These are phyloP conservation scores for Cercospora sp. DNA, from an alignment of 2,329 filamentous ascomycete genomes.

Conservation along the genomic window DNA sequence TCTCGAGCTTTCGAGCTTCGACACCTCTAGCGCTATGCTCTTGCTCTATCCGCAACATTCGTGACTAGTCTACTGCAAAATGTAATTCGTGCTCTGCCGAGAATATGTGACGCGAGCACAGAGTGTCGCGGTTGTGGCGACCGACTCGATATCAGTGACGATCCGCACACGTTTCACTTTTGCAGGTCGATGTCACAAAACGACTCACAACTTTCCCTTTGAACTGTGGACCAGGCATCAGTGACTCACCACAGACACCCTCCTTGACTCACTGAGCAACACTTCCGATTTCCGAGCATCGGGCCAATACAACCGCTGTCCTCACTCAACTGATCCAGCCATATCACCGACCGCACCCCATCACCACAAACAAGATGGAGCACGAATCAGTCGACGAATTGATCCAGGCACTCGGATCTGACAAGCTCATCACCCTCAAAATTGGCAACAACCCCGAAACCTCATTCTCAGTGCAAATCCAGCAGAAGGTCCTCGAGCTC, in stretches of 20 bases:
- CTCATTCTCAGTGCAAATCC: background rate
- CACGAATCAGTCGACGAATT: no score
- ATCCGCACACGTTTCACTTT: no score
- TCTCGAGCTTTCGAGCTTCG: background rate
- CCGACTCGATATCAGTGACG: background rate
- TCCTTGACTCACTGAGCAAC: background rate
- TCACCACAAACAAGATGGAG: background rate
- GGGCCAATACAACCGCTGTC: background rate
- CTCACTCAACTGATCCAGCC: background rate
- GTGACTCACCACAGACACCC: background rate
- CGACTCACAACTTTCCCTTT: background rate
- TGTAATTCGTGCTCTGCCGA: rapidly evolving
- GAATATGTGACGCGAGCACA: background rate
- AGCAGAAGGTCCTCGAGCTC: background rate
- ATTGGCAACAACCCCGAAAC: background rate
- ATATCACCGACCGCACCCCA: background rate
- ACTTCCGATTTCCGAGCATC: background rate
- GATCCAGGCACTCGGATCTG: background rate
- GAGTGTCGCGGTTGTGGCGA: background rate
- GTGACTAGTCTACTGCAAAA: background rate
- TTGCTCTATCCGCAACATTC: background rate
- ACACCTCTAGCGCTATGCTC: background rate
- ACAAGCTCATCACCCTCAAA: background rate
- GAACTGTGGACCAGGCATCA: background rate
- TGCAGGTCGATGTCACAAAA: background rate